Base-by-base conservation (phyloP, 2,329 filamentous ascomycete species). In the Trichoderma semiorbis region DNA sequence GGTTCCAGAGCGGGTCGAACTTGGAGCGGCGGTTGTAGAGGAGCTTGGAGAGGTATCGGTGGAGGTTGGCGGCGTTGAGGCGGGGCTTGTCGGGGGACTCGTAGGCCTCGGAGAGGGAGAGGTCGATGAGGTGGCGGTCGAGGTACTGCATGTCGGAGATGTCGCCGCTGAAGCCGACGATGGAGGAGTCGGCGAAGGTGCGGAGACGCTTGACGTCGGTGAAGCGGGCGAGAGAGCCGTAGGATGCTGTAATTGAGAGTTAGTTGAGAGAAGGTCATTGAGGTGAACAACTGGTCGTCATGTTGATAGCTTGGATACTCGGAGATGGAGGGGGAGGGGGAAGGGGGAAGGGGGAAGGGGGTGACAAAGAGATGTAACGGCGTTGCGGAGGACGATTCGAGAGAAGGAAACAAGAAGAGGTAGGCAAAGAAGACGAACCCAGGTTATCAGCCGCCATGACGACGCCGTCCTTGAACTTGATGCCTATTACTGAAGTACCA, bases 81-180 rank as follows among this genome's bases (percentile, higher is more conserved):
- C 85, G 83, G 28, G 80, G 76, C 70, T 77, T 74, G 73, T 79
- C 77, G 73, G 81, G 78, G 55, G 81, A 80, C 75, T 82, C 88
- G 86, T 99, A 98, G 80, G 94, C 92, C 86, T 98, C 95, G 81
- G 92, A 88, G 82, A 97, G 94, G 81, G 93, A 90, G 78, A 98
- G 92, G 58, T 73, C 92, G 79, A 89, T 91, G 77, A 99, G 91
- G 79, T 97, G 90, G 77, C 96, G 91, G 88, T 97, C 93, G 76
- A 99, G 90, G 86, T 97, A 97, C 86, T 99, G 96, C 96, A 99
- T 98, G 86, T 99, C 96, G 75, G 93, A 97, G 78, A 99, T 92
- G 85, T 99, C 96, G 82, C 96, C 96, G 81, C 94, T 94, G 84
- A 98, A 97, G 78, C 96, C 96, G 79, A 99, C 88, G 73, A 98